These are phyloP conservation scores for Pseudogymnoascus verrucosus DNA, from an alignment of 2,329 filamentous ascomycete genomes.

Conservation along the genomic window DNA sequence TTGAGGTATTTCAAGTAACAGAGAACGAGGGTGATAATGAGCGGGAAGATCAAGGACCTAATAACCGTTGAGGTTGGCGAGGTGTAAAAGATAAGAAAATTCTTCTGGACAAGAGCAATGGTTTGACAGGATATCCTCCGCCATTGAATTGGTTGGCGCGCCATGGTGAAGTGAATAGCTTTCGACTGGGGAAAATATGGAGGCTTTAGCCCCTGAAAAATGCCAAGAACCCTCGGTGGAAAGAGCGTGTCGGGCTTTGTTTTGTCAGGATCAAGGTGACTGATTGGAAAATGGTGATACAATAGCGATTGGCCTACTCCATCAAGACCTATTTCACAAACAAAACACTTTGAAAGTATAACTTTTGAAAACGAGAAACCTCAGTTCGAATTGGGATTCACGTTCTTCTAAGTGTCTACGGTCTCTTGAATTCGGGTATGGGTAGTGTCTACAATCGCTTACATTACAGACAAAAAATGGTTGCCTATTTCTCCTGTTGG, in stretches of 20 bases:
- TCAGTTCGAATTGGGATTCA: background rate
- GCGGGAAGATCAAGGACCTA: slow-evolving; percentile 20
- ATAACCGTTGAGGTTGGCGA: slow-evolving; percentile 17
- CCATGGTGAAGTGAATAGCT: background rate
- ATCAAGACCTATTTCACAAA: background rate
- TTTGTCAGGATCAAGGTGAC: background rate
- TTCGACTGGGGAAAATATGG: background rate
- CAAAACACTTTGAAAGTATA: too few species aligned
- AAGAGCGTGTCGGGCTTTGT: background rate
- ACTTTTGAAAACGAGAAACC: background rate
- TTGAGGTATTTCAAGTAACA: slow-evolving; percentile 16
- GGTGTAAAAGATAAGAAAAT: slow-evolving; percentile 22
- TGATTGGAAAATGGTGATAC: background rate
- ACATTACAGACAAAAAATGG: background rate
- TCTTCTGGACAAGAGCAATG: slow-evolving; percentile 20
- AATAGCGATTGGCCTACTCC: background rate
- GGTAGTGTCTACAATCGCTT: background rate
- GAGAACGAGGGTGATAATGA: slow-evolving; percentile 20
- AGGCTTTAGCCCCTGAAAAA: background rate
- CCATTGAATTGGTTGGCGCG: slow-evolving; percentile 8
- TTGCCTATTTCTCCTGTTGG: background rate
- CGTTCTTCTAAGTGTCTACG: background rate
- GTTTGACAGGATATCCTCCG: slow-evolving; percentile 21
- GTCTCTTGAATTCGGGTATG: background rate
- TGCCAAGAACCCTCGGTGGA: background rate